Conservation (phyloP, 2,329 filamentous ascomycete species). For the Epicoccum nigrum region DNA sequence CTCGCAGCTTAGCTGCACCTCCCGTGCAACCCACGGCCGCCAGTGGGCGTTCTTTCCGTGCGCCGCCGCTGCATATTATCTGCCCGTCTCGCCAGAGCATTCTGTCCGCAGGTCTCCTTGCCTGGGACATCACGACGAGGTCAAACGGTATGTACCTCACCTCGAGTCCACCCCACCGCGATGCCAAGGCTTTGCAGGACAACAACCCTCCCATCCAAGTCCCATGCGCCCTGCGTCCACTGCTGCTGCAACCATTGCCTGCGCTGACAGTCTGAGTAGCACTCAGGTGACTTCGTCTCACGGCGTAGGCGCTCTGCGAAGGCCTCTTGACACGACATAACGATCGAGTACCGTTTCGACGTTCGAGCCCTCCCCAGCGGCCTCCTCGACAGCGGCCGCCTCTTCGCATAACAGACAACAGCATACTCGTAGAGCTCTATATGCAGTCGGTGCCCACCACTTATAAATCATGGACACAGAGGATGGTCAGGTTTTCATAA, state of each 20-base stretch:
- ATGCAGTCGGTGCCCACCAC: conserved; percentile 42
- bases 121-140: conserved; percentile 36
- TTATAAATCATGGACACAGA: conserved; percentile 74
- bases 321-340: conserved; percentile 22
- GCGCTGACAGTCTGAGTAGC: conserved; percentile 33
- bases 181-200: conserved; percentile 27
- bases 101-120: conserved; percentile 39
- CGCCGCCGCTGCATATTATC: conserved; percentile 45
- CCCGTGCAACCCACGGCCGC: conserved; percentile 21
- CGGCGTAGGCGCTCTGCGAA: conserved; percentile 29
- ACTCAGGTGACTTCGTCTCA: conserved; percentile 29
- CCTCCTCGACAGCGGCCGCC: conserved; percentile 20
- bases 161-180: conserved; percentile 11
- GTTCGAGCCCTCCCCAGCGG: conserved; percentile 12
- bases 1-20: conserved; percentile 17
- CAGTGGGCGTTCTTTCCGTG: conserved; percentile 39
- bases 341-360: conserved; percentile 22
- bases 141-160: conserved; percentile 14
- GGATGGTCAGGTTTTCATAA: conserved; percentile 88
- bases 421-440: conserved; percentile 30
- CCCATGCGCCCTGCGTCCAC: conserved; percentile 12
- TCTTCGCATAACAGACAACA: conserved; percentile 6
- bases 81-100: conserved; percentile 28
- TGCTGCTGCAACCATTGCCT: conserved; percentile 6
- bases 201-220: conserved; percentile 7